Evolutionary conservation across 2,329 filamentous ascomycete genomes (phyloP).

Genomic region (Aspergillus japonicus): DNA sequence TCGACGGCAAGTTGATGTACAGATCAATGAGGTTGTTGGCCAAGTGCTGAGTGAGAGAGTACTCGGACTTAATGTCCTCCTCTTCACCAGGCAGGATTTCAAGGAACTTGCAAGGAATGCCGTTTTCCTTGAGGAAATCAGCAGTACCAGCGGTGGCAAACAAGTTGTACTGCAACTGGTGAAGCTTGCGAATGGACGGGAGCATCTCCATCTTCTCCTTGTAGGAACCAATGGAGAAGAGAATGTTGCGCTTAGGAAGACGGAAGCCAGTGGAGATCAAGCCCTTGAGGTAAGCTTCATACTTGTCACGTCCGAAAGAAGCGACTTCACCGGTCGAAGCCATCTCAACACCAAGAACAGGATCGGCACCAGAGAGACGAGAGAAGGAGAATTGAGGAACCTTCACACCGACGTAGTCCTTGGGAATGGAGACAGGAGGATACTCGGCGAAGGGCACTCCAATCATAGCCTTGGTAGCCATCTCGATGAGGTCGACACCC

Average conservation of each 20-base stretch:
- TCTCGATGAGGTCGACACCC: slow-evolving; percentile 95
- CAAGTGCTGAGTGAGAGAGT: slow-evolving; percentile 93
- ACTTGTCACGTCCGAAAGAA: slow-evolving; percentile 92
- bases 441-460: slow-evolving; percentile 79
- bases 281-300: slow-evolving; percentile 96
- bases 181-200: slow-evolving; percentile 83
- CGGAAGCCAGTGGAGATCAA: slow-evolving; percentile 95
- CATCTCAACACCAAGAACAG: slow-evolving; percentile 97
- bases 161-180: slow-evolving; percentile 89
- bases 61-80: slow-evolving; percentile 88
- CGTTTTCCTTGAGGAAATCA: slow-evolving; percentile 92
- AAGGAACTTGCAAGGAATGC: slow-evolving; percentile 87
- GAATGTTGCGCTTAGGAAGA: slow-evolving; percentile 90
- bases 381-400: slow-evolving; percentile 99
- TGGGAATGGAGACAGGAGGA: slow-evolving; percentile 70
- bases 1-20: slow-evolving; percentile 99
- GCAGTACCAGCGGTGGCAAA: slow-evolving; percentile 96
- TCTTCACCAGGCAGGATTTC: slow-evolving; percentile 78
- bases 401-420: slow-evolving; percentile 91
- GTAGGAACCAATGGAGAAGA: slow-evolving; percentile 93
- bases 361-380: slow-evolving; percentile 90
- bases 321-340: slow-evolving; percentile 97
- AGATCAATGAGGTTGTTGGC: slow-evolving; percentile 97
- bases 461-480: slow-evolving; percentile 97
- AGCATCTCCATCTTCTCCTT: slow-evolving; percentile 99